phyloP scores from a whole-genome alignment of 2,329 filamentous ascomycete genomes.

The Paecilomyces sp. region DNA sequence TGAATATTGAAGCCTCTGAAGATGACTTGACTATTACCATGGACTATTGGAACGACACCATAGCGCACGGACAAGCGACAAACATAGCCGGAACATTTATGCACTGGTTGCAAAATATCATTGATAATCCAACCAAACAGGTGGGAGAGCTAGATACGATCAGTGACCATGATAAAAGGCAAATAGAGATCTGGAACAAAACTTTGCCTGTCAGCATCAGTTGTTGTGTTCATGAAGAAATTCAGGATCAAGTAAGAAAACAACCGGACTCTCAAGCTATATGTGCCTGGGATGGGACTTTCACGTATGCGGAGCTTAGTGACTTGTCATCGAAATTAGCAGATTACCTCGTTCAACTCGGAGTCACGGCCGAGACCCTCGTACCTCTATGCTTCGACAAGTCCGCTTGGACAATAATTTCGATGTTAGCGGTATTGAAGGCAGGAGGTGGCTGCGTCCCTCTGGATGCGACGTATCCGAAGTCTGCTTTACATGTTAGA shows the following conservation, averaged over 20 bases:
- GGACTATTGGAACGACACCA: slow-evolving; percentile 35
- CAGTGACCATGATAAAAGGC: slow-evolving; percentile 27
- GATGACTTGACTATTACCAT: slow-evolving; percentile 27
- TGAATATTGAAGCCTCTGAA: slow-evolving; percentile 44
- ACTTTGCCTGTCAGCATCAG: slow-evolving; percentile 13
- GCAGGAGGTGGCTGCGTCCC: slow-evolving; percentile 25
- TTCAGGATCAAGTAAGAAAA: slow-evolving; percentile 16
- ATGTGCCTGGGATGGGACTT: slow-evolving; percentile 20
- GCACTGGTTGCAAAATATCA: slow-evolving; percentile 29
- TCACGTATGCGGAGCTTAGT: slow-evolving; percentile 25
- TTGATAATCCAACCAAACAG: slow-evolving; percentile 24
- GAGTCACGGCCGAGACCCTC: slow-evolving; percentile 16
- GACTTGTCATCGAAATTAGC: slow-evolving; percentile 24
- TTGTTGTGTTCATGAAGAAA: slow-evolving; percentile 20
- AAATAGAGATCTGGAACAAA: slow-evolving; percentile 23
- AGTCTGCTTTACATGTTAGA: slow-evolving; percentile 29
- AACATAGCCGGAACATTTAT: slow-evolving; percentile 33
- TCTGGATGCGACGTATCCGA: slow-evolving; percentile 25
- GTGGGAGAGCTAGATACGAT: slow-evolving; percentile 29
- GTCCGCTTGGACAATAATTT: slow-evolving; percentile 22
- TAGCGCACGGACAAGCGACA: slow-evolving; percentile 31
- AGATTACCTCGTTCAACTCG: slow-evolving; percentile 20
- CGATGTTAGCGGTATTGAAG: slow-evolving; percentile 22
- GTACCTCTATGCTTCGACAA: slow-evolving; percentile 20
- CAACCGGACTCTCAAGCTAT: slow-evolving; percentile 19